Percentiles rank a stretch among this genome's conserved stretches.
phyloP scores from a whole-genome alignment of 257 asterid species.

The Ehretia macrophylla region DNA sequence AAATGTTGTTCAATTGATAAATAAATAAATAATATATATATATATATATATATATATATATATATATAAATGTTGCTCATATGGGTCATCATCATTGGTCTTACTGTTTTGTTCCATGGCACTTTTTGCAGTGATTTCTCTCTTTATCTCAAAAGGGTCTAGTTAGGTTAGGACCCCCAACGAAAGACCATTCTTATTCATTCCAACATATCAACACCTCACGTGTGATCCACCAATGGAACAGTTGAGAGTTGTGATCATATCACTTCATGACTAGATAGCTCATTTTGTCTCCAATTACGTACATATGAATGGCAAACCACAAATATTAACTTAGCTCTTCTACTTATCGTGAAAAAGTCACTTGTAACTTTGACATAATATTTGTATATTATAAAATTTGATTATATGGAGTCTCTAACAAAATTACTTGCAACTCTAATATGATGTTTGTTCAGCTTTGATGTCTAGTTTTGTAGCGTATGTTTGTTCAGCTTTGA shows the following conservation, averaged over 20 bases:
- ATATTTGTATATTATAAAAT: too few species aligned
- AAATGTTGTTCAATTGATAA: too few species aligned
- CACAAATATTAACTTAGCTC: neutral
- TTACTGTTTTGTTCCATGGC: conserved; percentile 22
- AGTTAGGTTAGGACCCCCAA: conserved; percentile 42
- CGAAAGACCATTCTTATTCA: conserved; percentile 40
- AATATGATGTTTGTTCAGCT: too few species aligned
- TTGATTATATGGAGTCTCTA: too few species aligned
- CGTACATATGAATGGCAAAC: neutral
- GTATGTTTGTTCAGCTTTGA: too few species aligned
- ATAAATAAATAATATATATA: too few species aligned
- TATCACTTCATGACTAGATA: conserved; percentile 14
- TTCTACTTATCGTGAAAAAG: too few species aligned
- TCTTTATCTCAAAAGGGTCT: conserved; percentile 10
- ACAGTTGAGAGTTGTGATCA: neutral
- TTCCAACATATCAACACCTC: conserved; percentile 44
- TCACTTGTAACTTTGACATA: too few species aligned
- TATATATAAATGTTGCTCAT: too few species aligned
- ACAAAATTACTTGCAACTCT: too few species aligned
- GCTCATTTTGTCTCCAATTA: neutral
- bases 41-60: too few species aligned
- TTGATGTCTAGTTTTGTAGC: too few species aligned
- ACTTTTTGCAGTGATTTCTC: conserved; percentile 34
- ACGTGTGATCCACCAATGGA: conserved; percentile 48
- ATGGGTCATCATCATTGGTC: conserved; percentile 11